Evolutionary conservation across 2,329 filamentous ascomycete species (phyloP), one percentile per base, ranked within the genome.

Genomic region (Claviceps fusiformis): DNA sequence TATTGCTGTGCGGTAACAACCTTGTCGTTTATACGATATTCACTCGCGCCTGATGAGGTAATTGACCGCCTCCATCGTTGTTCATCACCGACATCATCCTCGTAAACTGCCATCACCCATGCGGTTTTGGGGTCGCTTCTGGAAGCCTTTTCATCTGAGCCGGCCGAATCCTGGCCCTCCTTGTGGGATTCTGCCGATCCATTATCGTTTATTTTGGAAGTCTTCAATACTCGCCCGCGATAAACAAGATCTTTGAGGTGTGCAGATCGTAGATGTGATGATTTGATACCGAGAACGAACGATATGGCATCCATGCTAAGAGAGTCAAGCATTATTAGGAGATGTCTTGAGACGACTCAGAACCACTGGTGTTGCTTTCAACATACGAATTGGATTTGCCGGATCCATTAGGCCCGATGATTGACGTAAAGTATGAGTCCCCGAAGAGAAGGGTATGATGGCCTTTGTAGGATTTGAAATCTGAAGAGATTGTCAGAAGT

Each of bases 401-500:
- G 41, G 93, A 97, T 76, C 93, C 93, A 91, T 98, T 98, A 68
- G 93, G 93, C 6, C 95, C 93, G 67, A 98, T 97, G 67, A 98
- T 96, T 46, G 93, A 98, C 52, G 93, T 98, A 71, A 98, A 98
- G 73, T 96, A 97, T 2, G 91, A 95, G 74, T 98, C 92, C 66
- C 92, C 92, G 65, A 98, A 96, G 54, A 96, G 82, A 48, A 98
- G 82, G 58, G 82, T 85, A 74, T 98, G 93, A 65, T 96, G 91
- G 56, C 91, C 93, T 71, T 95, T 95, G 77, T 98, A 98, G 64
- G 93, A 97, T 75, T 98, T 98, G 83, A 98, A 98, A 76, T 98
- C 88, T 93, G 65, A 33, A 48, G 29, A 44, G 1, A 8, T 39
- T 27, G n/a, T 57, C 44, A 60, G 48, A 29, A 56, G 24, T 41